Percentiles rank a stretch among this genome's conserved stretches.
These are phyloP conservation scores for Medicago ruthenica DNA, from an alignment of 306 rosid species.

Conservation along the genomic window DNA sequence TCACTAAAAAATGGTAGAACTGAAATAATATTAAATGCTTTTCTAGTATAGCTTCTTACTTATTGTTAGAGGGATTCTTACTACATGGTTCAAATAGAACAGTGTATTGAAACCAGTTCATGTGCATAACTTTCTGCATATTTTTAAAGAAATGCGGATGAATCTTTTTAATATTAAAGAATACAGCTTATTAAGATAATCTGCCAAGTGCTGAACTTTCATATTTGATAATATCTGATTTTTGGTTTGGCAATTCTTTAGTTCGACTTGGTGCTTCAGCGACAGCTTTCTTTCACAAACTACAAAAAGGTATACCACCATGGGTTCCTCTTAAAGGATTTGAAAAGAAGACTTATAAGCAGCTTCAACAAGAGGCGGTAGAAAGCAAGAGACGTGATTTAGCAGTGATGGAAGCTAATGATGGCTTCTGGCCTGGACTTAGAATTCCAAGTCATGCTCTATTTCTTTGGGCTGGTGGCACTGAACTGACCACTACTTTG, in stretches of 20 bases:
- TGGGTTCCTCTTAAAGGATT: slow-evolving; percentile 96
- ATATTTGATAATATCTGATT: slow-evolving; percentile 41
- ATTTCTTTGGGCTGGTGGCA: slow-evolving; percentile 98
- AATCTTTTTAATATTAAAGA: no score
- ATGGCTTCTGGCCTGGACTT: slow-evolving; percentile 92
- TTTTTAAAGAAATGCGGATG: no score
- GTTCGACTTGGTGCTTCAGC: slow-evolving; percentile 86
- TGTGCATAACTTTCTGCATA: no score
- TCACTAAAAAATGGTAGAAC: no score
- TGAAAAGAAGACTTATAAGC: slow-evolving; percentile 81
- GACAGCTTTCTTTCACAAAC: slow-evolving; percentile 84
- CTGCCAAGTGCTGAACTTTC: slow-evolving; percentile 4
- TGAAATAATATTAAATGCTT: no score
- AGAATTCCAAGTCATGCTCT: slow-evolving; percentile 89
- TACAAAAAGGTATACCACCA: slow-evolving; percentile 89
- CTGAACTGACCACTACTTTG: slow-evolving; percentile 77
- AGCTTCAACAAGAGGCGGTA: slow-evolving; percentile 88
- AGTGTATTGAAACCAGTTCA: no score
- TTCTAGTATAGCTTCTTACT: no score
- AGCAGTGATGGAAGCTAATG: slow-evolving; percentile 91
- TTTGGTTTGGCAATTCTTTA: slow-evolving; percentile 48
- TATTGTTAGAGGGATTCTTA: no score
- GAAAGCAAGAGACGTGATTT: slow-evolving; percentile 92
- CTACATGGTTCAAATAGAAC: no score
- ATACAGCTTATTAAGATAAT: not conserved